Evolutionary conservation across 345 rosid species (phyloP).

Genomic region (Ricinus communis): DNA sequence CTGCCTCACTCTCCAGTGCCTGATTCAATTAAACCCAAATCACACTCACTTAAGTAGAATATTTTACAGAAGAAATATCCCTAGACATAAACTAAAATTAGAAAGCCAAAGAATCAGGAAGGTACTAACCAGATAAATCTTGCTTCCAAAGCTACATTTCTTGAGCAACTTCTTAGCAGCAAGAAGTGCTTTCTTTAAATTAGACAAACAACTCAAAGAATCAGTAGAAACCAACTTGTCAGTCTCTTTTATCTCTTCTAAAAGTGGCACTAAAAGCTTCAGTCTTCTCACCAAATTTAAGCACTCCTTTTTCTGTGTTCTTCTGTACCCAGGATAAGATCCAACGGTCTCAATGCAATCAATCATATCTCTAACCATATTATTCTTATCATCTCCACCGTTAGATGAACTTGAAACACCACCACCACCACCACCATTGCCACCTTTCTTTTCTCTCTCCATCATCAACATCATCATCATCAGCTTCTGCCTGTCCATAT

Average conservation of each 20-base stretch:
- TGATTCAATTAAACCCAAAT: conserved; percentile 16
- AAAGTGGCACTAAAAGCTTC: conserved; percentile 56
- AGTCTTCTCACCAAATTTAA: conserved; percentile 54
- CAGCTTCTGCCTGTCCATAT: conserved; percentile 27
- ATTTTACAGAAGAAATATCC: background rate
- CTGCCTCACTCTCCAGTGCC: conserved; percentile 68
- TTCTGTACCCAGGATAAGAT: conserved; percentile 41
- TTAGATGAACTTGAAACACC: conserved; percentile 30
- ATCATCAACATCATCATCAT: background rate
- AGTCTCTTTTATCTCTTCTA: conserved; percentile 51
- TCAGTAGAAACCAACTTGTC: conserved; percentile 12
- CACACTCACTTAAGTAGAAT: background rate
- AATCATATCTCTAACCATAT: conserved; percentile 36
- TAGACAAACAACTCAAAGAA: conserved; percentile 27
- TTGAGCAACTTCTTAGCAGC: conserved; percentile 55
- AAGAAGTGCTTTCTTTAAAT: conserved; percentile 44
- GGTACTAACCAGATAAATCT: conserved; percentile 51
- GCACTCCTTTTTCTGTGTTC: conserved; percentile 57
- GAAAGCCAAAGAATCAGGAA: background rate
- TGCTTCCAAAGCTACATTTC: conserved; percentile 56
- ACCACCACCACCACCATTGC: conserved; percentile 13
- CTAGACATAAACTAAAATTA: too few relatives aligned
- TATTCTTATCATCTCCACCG: conserved; percentile 20
- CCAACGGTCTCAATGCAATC: conserved; percentile 45
- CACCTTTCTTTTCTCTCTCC: conserved; percentile 10